Evolutionary conservation across 306 rosid species (phyloP).

Genomic region (Quercus dentata): DNA sequence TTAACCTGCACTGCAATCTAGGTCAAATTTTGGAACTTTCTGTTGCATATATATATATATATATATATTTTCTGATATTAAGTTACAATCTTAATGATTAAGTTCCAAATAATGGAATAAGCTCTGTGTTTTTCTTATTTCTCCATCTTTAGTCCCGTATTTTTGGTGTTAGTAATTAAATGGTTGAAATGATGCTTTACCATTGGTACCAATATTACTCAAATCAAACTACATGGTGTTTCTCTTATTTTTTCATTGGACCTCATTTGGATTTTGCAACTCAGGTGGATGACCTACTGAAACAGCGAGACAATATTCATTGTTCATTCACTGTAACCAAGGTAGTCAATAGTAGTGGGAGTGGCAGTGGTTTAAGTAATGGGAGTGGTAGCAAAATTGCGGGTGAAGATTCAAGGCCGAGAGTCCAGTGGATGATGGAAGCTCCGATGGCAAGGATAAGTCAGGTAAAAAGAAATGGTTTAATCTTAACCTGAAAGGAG

Average conservation of each 20-base stretch:
- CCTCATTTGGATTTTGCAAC: neutral
- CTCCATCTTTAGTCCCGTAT: neutral
- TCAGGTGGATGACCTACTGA: constrained; percentile 98
- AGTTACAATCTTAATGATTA: neutral
- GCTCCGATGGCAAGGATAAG: constrained; percentile 86
- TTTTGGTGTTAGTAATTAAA: neutral
- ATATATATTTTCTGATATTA: too few species aligned
- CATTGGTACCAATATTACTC: neutral
- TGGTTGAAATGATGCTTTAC: neutral
- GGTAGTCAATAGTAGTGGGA: constrained; percentile 31
- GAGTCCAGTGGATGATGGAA: constrained; percentile 79
- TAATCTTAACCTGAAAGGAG: constrained; percentile 69
- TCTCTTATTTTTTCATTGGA: neutral
- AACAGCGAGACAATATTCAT: constrained; percentile 81
- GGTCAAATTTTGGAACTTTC: neutral
- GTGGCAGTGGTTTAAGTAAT: constrained; percentile 52
- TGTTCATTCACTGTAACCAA: constrained; percentile 62
- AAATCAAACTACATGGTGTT: neutral
- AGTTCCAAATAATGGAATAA: neutral
- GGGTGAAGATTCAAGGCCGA: constrained; percentile 63
- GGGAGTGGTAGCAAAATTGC: constrained; percentile 71
- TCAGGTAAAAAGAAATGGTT: constrained; percentile 94
- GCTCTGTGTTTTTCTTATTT: neutral
- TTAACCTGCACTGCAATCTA: neutral
- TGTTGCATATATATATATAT: neutral